Evolutionary conservation across 2,329 filamentous ascomycete genomes (phyloP).

Genomic region (Fusarium albidum): DNA sequence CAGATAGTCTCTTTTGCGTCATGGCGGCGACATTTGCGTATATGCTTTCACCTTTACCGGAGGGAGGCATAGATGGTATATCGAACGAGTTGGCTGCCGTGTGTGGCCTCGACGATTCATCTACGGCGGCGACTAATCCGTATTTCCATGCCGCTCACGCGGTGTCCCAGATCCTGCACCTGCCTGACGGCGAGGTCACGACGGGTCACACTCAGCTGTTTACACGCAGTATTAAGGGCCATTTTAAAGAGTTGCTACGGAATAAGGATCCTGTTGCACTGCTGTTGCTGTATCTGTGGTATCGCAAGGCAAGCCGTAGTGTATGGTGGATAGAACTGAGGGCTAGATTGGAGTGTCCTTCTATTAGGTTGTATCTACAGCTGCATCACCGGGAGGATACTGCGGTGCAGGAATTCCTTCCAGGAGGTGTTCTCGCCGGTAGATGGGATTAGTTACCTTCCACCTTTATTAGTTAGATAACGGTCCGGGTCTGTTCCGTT

Average conservation of each 20-base stretch:
- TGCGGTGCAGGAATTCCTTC: constrained; percentile 44
- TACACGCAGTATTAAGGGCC: constrained; percentile 42
- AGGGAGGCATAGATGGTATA: constrained; percentile 38
- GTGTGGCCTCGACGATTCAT: constrained; percentile 40
- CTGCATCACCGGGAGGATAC: constrained; percentile 40
- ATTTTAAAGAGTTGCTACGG: constrained; percentile 45
- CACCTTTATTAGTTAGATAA: too few relatives aligned
- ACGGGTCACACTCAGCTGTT: constrained; percentile 47
- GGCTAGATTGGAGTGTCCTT: constrained; percentile 51
- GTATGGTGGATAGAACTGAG: constrained; percentile 56
- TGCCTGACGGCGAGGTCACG: constrained; percentile 42
- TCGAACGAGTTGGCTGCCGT: constrained; percentile 32
- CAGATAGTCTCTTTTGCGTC: constrained; percentile 46
- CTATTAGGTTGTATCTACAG: constrained; percentile 50
- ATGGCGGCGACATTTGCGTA: constrained; percentile 47
- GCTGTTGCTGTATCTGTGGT: constrained; percentile 53
- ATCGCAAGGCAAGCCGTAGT: constrained; percentile 47
- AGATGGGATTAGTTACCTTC: background rate
- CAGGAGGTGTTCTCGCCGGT: constrained; percentile 43
- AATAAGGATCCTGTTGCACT: constrained; percentile 49
- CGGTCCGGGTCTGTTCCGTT: too few relatives aligned
- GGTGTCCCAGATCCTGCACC: constrained; percentile 41
- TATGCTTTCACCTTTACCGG: constrained; percentile 46
- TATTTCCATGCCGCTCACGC: constrained; percentile 51
- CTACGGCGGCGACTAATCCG: constrained; percentile 45